Percentiles rank a stretch among this genome's conserved stretches.
Evolutionary conservation across 1,139 yeast genomes (phyloP).

Genomic region (Zygotorulaspora mrakii): DNA sequence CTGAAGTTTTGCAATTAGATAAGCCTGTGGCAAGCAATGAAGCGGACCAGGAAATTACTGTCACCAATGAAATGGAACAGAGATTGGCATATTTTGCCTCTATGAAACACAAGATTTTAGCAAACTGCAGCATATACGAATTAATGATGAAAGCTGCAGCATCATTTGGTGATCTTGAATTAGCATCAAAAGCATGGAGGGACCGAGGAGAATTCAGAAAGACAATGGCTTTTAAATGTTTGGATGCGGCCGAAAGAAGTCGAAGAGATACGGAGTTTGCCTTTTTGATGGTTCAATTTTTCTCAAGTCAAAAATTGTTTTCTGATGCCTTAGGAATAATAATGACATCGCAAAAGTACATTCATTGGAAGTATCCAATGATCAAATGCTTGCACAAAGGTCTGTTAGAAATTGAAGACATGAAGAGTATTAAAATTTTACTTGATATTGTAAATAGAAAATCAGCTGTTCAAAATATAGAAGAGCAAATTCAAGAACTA

Average conservation of each 20-base stretch:
- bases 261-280: constrained; percentile 44
- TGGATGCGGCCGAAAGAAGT: constrained; percentile 43
- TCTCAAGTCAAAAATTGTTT: constrained; percentile 32
- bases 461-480: constrained; percentile 17
- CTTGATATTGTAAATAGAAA: constrained; percentile 30
- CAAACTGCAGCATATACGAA: constrained; percentile 55
- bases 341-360: constrained; percentile 61
- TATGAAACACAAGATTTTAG: constrained; percentile 24
- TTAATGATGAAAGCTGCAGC: constrained; percentile 66
- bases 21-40: neutral
- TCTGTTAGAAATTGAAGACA: constrained; percentile 51
- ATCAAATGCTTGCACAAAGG: constrained; percentile 47
- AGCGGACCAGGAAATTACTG: constrained; percentile 2
- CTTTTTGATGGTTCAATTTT: constrained; percentile 31
- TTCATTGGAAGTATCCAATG: constrained; percentile 66
- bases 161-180: constrained; percentile 47
- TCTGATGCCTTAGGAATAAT: constrained; percentile 71
- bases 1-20: constrained; percentile 2
- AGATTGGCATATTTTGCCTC: constrained; percentile 17
- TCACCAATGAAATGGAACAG: neutral
- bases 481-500: constrained; percentile 19
- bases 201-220: constrained; percentile 75
- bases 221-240: constrained; percentile 44
- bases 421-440: constrained; percentile 35
- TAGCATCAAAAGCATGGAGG: constrained; percentile 66